phyloP scores from a whole-genome alignment of 1,284 basidiomycete genomes.

The Psilocybe mexicana region DNA sequence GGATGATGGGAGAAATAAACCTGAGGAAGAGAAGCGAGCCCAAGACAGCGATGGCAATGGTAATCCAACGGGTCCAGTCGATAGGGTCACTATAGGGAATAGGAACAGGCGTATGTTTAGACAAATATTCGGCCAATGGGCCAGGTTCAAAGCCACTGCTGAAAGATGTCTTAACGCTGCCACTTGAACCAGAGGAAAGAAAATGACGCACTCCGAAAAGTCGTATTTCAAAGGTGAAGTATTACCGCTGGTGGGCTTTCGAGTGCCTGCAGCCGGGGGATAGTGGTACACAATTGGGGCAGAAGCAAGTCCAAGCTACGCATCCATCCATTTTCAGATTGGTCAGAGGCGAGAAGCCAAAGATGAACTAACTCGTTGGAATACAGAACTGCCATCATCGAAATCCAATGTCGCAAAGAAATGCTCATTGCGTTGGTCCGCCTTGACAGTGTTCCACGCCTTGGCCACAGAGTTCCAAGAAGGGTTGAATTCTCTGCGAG shows the following conservation, averaged over 20 bases:
- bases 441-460: constrained; percentile 70
- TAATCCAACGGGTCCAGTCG: constrained; percentile 61
- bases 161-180: background rate
- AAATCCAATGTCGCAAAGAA: constrained; percentile 95
- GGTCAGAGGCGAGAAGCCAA: background rate
- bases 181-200: background rate
- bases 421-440: constrained; percentile 69
- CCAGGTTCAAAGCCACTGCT: constrained; percentile 78
- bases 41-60: constrained; percentile 44
- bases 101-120: constrained; percentile 66
- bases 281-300: constrained; percentile 85
- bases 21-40: constrained; percentile 52
- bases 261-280: constrained; percentile 71
- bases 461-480: constrained; percentile 78
- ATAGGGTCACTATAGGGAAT: constrained; percentile 77
- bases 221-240: constrained; percentile 71
- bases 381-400: constrained; percentile 70
- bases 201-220: constrained; percentile 62
- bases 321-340: background rate
- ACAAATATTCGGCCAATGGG: constrained; percentile 77
- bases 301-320: constrained; percentile 64
- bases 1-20: constrained; percentile 68
- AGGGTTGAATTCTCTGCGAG: constrained; percentile 78
- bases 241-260: constrained; percentile 53
- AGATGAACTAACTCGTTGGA: constrained; percentile 64